Conservation (phyloP, 2,329 filamentous ascomycete genomes). For the Aphanoascus verrucosus region DNA sequence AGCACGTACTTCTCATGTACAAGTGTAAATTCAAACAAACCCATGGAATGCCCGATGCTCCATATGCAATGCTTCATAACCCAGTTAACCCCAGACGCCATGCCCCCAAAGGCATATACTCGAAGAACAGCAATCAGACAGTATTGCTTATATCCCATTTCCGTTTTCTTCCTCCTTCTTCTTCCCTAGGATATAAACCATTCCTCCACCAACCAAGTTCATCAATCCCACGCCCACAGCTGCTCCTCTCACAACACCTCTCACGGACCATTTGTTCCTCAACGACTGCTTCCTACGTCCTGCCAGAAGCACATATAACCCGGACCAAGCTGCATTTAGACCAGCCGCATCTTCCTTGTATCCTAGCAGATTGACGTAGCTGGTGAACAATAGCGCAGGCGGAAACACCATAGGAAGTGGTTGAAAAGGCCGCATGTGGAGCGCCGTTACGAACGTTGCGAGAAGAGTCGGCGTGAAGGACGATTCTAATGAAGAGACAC, state of each 20-base stretch:
- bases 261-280: constrained; percentile 37
- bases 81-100: background rate
- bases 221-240: constrained; percentile 38
- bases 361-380: constrained; percentile 53
- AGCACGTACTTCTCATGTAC: background rate
- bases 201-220: constrained; percentile 38
- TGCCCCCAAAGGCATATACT: background rate
- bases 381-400: constrained; percentile 54
- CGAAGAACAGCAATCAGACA: too few relatives aligned
- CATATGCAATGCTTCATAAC: background rate
- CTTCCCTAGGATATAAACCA: constrained; percentile 38
- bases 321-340: constrained; percentile 54
- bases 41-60: background rate
- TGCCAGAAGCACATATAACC: constrained; percentile 54
- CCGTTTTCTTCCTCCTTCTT: constrained; percentile 33
- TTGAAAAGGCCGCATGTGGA: constrained; percentile 57
- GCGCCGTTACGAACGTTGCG: constrained; percentile 55
- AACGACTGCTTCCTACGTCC: constrained; percentile 43
- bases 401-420: constrained; percentile 56
- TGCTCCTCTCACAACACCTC: constrained; percentile 36
- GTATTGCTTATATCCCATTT: constrained; percentile 17
- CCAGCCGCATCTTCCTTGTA: constrained; percentile 55
- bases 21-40: constrained; percentile 1
- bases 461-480: constrained; percentile 54
- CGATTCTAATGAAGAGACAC: constrained; percentile 40